Conservation (phyloP, 2,329 filamentous ascomycete species). For the Epichloe bromicola region DNA sequence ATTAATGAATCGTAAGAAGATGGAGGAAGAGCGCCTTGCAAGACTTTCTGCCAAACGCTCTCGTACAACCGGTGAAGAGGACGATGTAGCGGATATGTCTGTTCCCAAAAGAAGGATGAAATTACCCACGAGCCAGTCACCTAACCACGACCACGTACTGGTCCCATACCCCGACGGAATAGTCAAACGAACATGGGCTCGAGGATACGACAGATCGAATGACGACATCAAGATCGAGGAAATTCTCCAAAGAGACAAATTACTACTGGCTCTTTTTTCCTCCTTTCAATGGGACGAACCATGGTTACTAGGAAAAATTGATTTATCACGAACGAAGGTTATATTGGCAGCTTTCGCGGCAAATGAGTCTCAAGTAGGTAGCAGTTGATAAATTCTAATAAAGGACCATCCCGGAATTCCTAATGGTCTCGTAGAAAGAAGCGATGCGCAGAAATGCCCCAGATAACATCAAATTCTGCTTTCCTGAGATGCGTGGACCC, state of each 20-base stretch:
- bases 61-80: slow-evolving; percentile 14
- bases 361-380: slow-evolving; percentile 36
- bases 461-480: slow-evolving; percentile 54
- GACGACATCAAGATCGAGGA: slow-evolving; percentile 84
- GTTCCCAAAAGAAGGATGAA: slow-evolving; percentile 14
- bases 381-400: neutral
- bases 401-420: neutral
- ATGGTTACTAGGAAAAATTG: slow-evolving; percentile 64
- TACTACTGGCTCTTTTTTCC: slow-evolving; percentile 69
- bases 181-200: slow-evolving; percentile 72
- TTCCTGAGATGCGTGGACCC: slow-evolving; percentile 64
- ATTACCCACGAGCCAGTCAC: slow-evolving; percentile 6
- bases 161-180: slow-evolving; percentile 43
- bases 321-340: slow-evolving; percentile 47
- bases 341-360: slow-evolving; percentile 44
- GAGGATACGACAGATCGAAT: slow-evolving; percentile 42
- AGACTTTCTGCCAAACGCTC: slow-evolving; percentile 46
- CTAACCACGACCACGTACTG: neutral
- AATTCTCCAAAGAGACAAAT: slow-evolving; percentile 57
- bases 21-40: slow-evolving; percentile 74
- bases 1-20: slow-evolving; percentile 60
- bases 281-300: slow-evolving; percentile 77
- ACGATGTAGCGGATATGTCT: slow-evolving; percentile 17
- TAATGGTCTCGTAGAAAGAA: slow-evolving; percentile 24
- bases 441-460: slow-evolving; percentile 37